Percentiles rank a stretch among this genome's conserved stretches.
These are phyloP conservation scores for Phytophthora pistaciae DNA, from an alignment of 352 stramenopile species.

Conservation along the genomic window DNA sequence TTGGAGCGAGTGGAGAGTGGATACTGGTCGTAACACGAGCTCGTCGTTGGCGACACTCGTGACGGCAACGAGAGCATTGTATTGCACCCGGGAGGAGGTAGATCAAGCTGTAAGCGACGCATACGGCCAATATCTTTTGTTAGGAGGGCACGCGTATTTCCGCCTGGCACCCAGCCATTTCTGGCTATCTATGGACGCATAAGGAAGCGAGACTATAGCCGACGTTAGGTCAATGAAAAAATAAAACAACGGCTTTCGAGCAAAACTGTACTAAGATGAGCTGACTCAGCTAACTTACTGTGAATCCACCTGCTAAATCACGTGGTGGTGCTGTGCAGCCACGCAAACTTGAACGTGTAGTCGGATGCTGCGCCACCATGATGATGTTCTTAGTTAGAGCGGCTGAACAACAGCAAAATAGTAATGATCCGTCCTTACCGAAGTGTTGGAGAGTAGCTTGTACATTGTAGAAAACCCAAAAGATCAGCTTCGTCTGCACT, in stretches of 20 bases:
- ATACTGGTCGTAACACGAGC: conserved; percentile 8
- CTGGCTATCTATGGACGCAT: neutral
- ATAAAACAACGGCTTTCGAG: neutral
- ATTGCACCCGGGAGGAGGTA: neutral
- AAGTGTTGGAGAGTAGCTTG: conserved; percentile 6
- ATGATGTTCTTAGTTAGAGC: neutral
- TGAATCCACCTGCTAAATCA: neutral
- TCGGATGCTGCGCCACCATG: conserved; percentile 24
- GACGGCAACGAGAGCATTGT: too few relatives aligned
- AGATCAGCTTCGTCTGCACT: conserved; percentile 34
- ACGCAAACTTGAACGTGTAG: conserved; percentile 45
- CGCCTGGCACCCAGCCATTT: too few relatives aligned
- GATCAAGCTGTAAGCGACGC: neutral
- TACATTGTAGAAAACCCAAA: conserved; percentile 44
- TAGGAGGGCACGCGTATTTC: too few relatives aligned
- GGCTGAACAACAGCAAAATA: neutral
- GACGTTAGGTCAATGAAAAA: neutral
- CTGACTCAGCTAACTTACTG: neutral
- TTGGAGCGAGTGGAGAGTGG: conserved; percentile 17
- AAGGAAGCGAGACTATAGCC: neutral
- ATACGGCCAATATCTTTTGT: too few relatives aligned
- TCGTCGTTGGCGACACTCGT: neutral
- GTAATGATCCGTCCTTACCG: neutral
- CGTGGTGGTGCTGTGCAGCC: conserved; percentile 24
- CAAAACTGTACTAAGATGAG: too few relatives aligned